Evolutionary conservation across 805 yeast species (phyloP), one percentile per base, ranked within the genome.

Genomic region (Wickerhamomyces chambardii): DNA sequence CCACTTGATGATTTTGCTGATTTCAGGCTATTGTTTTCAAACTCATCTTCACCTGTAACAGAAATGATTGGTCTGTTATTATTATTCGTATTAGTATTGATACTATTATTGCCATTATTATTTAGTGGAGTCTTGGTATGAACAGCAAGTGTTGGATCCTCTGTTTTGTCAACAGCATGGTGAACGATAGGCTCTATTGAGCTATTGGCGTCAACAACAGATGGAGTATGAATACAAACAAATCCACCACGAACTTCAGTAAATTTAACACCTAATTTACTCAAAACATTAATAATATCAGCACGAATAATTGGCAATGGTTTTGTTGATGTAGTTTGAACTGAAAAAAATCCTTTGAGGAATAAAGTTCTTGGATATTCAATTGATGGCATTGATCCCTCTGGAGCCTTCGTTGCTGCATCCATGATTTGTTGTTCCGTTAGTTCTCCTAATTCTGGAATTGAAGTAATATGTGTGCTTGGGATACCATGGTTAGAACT

Each of bases 221-320:
- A 72, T 29, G 80, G 70, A 26, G 72, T 36, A 50, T 83, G 87
- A 9, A 76, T 69, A 63, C 97, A 89, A 17, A 85, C 72, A 55
- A 90, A 89, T 0, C 97, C 97, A 39, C 97, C 97, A 51, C 82
- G 82, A 17, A 89, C 95, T 59, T 89, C 97, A 42, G 79, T 82
- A 55, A 72, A 89, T 39, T 77, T 75, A 33, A 90, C 92, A 19
- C 85, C 86, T 51, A 85, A 66, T 42, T 75, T 75, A 15, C 76
- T 77, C 53, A 89, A 68, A 2, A 83, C 90, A 16, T 76, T 70
- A 21, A 89, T 83, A 29, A 89, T 78, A 53, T 84, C 89, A 51
- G 83, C 78, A 36, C 97, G 73, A 38, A 89, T 87, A 42, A 84
- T 83, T 11, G 95, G 89, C 37, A 90, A 66, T 15, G 95, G 92